Evolutionary conservation across 1,139 yeast genomes (phyloP).

Genomic region (Yamadazyma aaseri): DNA sequence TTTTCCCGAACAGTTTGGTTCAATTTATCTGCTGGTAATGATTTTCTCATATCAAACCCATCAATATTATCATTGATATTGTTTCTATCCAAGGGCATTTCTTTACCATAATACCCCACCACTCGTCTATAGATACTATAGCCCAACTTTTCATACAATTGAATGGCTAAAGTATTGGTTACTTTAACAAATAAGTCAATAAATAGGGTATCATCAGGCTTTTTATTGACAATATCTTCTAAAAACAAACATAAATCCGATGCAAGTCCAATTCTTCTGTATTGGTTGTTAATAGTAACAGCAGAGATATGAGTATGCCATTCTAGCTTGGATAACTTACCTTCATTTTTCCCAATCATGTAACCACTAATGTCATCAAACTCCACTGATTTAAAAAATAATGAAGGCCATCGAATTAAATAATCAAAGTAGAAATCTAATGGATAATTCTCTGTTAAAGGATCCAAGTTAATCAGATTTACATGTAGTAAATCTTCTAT

Average conservation of each 20-base stretch:
- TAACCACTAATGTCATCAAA: slow-evolving; percentile 54
- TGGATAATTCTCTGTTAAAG: slow-evolving; percentile 87
- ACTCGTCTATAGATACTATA: slow-evolving; percentile 84
- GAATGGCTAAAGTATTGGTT: slow-evolving; percentile 75
- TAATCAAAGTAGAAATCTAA: slow-evolving; percentile 82
- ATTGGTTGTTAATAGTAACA: slow-evolving; percentile 81
- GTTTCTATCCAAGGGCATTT: slow-evolving; percentile 45
- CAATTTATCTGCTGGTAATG: slow-evolving; percentile 54
- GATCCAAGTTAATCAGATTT: slow-evolving; percentile 79
- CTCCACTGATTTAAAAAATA: slow-evolving; percentile 75
- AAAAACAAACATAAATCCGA: slow-evolving; percentile 71
- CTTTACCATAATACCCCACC: slow-evolving; percentile 77
- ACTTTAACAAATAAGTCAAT: slow-evolving; percentile 90
- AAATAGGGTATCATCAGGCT: slow-evolving; percentile 74
- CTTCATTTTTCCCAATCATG: slow-evolving; percentile 98
- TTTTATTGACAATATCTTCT: slow-evolving; percentile 63
- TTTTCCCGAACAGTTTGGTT: slow-evolving; percentile 53
- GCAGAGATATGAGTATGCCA: slow-evolving; percentile 99
- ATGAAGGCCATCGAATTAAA: slow-evolving; percentile 80
- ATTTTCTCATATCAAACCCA: slow-evolving; percentile 84
- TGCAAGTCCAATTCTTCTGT: slow-evolving; percentile 84
- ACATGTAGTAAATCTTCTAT: slow-evolving; percentile 76
- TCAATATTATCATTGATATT: slow-evolving; percentile 64
- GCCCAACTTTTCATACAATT: slow-evolving; percentile 80
- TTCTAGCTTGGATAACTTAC: slow-evolving; percentile 57